Conservation (phyloP, 306 rosid genomes). For the Rosa persica region DNA sequence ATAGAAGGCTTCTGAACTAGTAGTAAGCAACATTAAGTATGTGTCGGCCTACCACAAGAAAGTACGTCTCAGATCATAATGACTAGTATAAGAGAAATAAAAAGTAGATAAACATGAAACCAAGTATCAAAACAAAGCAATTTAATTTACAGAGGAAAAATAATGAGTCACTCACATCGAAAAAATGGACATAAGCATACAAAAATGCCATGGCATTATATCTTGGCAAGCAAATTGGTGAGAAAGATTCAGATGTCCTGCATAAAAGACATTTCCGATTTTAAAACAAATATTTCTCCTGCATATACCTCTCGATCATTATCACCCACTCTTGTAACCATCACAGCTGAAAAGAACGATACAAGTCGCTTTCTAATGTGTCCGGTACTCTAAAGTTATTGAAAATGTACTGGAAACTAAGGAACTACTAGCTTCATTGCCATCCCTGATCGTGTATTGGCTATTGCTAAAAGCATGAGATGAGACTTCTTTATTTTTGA, state of each 20-base stretch:
- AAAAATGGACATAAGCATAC: conserved; percentile 82
- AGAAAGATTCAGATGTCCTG: conserved; percentile 95
- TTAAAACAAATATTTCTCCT: conserved; percentile 14
- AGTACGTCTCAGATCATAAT: conserved; percentile 11
- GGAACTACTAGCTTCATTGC: background rate
- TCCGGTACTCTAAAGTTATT: background rate
- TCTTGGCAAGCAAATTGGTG: conserved; percentile 98
- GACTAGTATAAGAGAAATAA: background rate
- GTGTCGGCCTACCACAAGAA: conserved; percentile 68
- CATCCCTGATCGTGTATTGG: background rate
- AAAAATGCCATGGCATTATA: conserved; percentile 89
- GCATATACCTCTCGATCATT: conserved; percentile 1
- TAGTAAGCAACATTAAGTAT: conserved; percentile 81
- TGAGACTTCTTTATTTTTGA: background rate
- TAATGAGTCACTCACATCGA: conserved; percentile 63
- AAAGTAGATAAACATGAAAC: background rate
- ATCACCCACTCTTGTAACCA: background rate
- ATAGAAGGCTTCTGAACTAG: conserved; percentile 82
- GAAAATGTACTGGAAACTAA: background rate
- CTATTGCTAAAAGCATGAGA: background rate
- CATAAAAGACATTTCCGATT: conserved; percentile 31
- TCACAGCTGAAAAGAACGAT: background rate
- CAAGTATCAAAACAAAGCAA: no score
- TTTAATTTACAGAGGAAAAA: background rate
- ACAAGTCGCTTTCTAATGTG: background rate